Conservation (phyloP, 306 rosid species). For the Acmispon strigosus region DNA sequence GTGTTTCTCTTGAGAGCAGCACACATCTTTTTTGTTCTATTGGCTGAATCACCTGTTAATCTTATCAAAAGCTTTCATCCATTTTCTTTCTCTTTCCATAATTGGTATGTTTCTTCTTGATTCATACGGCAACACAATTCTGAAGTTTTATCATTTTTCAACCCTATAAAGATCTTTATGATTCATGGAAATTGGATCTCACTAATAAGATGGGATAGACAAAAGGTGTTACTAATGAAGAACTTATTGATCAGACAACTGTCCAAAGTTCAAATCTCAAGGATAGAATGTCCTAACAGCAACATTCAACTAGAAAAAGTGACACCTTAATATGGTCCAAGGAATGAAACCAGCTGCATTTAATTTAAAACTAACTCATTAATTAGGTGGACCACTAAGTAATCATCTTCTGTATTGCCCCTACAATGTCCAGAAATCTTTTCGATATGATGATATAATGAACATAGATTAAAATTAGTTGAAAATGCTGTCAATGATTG, state of each 20-base stretch:
- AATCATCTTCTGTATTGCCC: conserved; percentile 2
- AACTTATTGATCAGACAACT: conserved; percentile 19
- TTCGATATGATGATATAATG: background rate
- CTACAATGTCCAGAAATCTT: background rate
- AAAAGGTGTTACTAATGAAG: background rate
- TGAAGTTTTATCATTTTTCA: too few species aligned
- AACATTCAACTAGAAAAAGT: conserved; percentile 23
- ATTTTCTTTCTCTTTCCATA: too few species aligned
- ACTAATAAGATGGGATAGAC: background rate
- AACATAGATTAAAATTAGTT: background rate
- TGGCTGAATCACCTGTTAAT: too few species aligned
- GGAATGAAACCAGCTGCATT: conserved; percentile 29
- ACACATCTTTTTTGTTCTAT: too few species aligned
- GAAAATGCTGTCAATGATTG: background rate
- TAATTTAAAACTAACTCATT: conserved; percentile 33
- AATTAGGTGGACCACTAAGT: conserved; percentile 34
- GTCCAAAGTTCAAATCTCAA: conserved; percentile 20
- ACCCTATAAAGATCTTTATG: too few species aligned
- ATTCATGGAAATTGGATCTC: too few species aligned
- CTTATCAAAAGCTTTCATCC: too few species aligned
- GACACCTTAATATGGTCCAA: conserved; percentile 14
- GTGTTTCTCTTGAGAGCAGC: too few species aligned
- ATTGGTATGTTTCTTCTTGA: too few species aligned
- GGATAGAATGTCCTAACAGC: conserved; percentile 42
- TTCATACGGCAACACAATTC: too few species aligned